A percentile compares a stretch with the other conserved stretches of the same genome.
phyloP scores from a whole-genome alignment of 1,284 basidiomycete genomes.

The Moesziomyces sp. region DNA sequence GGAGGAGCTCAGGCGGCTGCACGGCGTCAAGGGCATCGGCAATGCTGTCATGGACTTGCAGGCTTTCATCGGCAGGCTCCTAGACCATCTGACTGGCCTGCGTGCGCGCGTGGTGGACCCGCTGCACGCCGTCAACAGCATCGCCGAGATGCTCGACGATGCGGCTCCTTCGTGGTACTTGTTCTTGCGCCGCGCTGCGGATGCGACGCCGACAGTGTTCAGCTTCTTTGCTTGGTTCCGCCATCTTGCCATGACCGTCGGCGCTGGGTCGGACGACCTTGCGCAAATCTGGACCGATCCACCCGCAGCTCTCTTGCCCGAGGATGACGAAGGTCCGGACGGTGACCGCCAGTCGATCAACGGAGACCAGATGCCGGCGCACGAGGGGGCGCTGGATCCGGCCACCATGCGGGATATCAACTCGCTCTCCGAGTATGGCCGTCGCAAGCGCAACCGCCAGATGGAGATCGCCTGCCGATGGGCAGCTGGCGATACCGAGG shows the following conservation, averaged over 20 bases:
- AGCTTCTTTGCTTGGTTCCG: conserved; percentile 64
- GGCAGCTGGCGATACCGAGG: conserved; percentile 64
- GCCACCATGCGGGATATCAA: conserved; percentile 53
- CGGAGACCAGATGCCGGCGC: conserved; percentile 10
- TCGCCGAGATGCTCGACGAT: conserved; percentile 62
- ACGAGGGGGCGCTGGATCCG: conserved; percentile 35
- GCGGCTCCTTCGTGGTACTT: conserved; percentile 53
- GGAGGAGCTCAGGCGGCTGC: conserved; percentile 54
- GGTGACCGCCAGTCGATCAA: conserved; percentile 37
- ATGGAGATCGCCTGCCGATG: conserved; percentile 64
- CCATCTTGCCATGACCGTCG: conserved; percentile 57
- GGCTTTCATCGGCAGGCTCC: conserved; percentile 42
- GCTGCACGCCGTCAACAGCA: conserved; percentile 50
- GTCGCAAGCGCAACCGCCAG: conserved; percentile 57
- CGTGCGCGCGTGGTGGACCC: conserved; percentile 63
- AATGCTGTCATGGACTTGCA: conserved; percentile 47
- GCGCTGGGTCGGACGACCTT: conserved; percentile 55
- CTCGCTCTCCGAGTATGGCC: conserved; percentile 48
- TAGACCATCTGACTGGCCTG: conserved; percentile 60
- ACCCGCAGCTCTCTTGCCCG: conserved; percentile 13
- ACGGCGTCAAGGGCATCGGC: conserved; percentile 55
- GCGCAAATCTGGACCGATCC: conserved; percentile 56
- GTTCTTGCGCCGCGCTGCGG: conserved; percentile 50
- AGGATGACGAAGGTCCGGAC: conserved; percentile 19
- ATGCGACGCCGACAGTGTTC: conserved; percentile 50